Conservation (phyloP, 2,329 filamentous ascomycete species). For the Ascochyta lentis region DNA sequence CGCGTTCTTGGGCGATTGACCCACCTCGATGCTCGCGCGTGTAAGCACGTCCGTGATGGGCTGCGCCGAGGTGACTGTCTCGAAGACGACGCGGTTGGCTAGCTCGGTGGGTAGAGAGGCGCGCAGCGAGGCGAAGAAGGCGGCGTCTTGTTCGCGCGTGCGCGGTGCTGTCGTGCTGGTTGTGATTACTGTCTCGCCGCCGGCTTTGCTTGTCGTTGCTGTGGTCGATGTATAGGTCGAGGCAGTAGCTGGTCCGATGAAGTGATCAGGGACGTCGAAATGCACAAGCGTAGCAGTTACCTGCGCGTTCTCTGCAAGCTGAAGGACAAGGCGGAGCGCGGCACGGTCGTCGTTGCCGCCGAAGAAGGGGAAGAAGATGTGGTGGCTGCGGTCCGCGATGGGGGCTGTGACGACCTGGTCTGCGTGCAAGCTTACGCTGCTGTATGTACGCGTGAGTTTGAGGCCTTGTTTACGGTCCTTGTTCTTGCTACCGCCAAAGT, state of each 20-base stretch:
- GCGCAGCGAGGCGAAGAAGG: constrained; percentile 64
- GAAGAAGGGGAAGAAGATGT: constrained; percentile 87
- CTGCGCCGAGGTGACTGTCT: constrained; percentile 47
- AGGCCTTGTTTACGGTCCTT: constrained; percentile 35
- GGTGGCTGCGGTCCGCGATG: constrained; percentile 73
- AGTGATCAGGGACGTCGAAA: constrained; percentile 51
- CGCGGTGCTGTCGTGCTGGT: constrained; percentile 7
- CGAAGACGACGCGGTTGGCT: constrained; percentile 65
- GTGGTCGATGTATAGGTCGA: constrained; percentile 11
- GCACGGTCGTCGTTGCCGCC: constrained; percentile 82
- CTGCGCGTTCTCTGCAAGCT: constrained; percentile 79
- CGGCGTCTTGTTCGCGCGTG: constrained; percentile 53
- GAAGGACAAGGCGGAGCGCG: constrained; percentile 80
- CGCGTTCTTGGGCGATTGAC: constrained; percentile 67
- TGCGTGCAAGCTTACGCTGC: constrained; percentile 57
- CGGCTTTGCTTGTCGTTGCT: constrained; percentile 23
- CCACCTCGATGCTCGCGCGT: constrained; percentile 65
- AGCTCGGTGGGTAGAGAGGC: constrained; percentile 62
- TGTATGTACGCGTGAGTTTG: constrained; percentile 39
- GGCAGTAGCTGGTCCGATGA: constrained; percentile 21
- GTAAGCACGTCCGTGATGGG: constrained; percentile 57
- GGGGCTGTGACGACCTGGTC: constrained; percentile 63
- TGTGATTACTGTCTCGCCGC: constrained; percentile 15
- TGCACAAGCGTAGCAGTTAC: constrained; percentile 80
- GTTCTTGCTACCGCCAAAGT: constrained; percentile 61